Base-by-base conservation (phyloP, 1,139 yeast species). In the Zygoascus meyerae region DNA sequence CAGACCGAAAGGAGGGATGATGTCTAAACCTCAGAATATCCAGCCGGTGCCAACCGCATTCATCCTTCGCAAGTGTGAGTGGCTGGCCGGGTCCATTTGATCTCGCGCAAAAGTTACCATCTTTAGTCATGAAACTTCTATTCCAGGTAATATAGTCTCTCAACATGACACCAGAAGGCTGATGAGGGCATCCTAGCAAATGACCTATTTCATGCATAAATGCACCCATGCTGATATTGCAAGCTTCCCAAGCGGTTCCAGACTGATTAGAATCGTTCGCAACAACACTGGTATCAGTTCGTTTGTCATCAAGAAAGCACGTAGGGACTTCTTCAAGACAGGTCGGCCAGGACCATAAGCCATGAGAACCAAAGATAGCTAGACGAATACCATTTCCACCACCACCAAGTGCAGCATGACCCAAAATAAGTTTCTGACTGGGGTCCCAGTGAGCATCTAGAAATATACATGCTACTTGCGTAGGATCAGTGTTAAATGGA, bases 191-290 rank as follows among this genome's bases (percentile, higher is more conserved):
- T 0, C 97, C 96, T 36, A 90, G 70, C 28, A 78, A 69, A 63
- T 92, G 97, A 2, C 98, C 97, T 46, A 89, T 83, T 63, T 92
- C 97, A 63, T 92, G 98, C 84, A 90, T 75, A 58, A 87, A 89
- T 0, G 97, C 97, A 37, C 98, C 97, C 62, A 86, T 65, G 1
- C 97, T 87, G 37, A 92, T 76, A 52, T 85, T 83, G 38, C 85
- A 67, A 59, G 95, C 86, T 64, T 89, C 97, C 96, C 96, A 92
- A 48, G 83, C 76, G 1, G 95, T 78, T 1, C 95, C 86, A 63
- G 95, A 84, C 61, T 87, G 83, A 57, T 79, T 77, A 53, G 83
- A 73, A 63, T 92, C 98, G 62, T 92, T 89, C 7, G 95, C 97
- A 7, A 90, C 96, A 54, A 86, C 89, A 1, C 61, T 62, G 0